phyloP scores from a whole-genome alignment of 169 alveolate species.

The Plasmodium billcollinsi region DNA sequence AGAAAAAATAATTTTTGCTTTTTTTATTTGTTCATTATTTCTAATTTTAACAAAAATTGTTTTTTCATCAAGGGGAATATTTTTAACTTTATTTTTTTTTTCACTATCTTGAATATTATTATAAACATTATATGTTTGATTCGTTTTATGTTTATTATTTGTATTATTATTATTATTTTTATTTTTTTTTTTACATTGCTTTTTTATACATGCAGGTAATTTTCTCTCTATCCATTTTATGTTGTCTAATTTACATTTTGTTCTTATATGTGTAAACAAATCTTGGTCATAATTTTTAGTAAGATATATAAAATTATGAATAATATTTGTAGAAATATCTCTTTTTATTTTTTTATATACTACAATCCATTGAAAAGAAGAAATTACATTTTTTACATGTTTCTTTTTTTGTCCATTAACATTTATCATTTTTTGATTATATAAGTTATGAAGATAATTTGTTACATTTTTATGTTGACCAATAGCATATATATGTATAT shows the following conservation, averaged over 20 bases:
- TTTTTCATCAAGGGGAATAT: neutral
- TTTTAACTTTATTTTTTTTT: neutral
- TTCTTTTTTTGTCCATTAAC: neutral
- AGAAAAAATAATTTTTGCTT: constrained; percentile 22
- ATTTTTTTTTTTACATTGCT: neutral
- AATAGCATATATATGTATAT: constrained; percentile 50
- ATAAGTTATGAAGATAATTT: constrained; percentile 25
- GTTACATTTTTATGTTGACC: constrained; percentile 67
- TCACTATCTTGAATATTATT: neutral
- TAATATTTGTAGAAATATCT: neutral
- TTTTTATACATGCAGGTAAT: constrained; percentile 17
- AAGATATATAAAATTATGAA: constrained; percentile 47
- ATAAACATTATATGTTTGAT: too few relatives aligned
- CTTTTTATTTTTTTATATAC: constrained; percentile 36
- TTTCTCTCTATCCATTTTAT: constrained; percentile 23
- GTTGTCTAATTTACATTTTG: constrained; percentile 16
- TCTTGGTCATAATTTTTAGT: constrained; percentile 25
- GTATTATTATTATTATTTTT: neutral
- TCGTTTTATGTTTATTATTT: neutral
- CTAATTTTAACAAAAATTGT: constrained; percentile 38
- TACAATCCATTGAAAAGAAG: constrained; percentile 69
- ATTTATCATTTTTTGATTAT: neutral
- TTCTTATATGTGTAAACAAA: constrained; percentile 14
- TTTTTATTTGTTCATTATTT: constrained; percentile 63
- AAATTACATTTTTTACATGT: constrained; percentile 12